Evolutionary conservation across 2,329 filamentous ascomycete species (phyloP), one percentile per base, ranked within the genome.

Genomic region (Domatiomyces globalis): DNA sequence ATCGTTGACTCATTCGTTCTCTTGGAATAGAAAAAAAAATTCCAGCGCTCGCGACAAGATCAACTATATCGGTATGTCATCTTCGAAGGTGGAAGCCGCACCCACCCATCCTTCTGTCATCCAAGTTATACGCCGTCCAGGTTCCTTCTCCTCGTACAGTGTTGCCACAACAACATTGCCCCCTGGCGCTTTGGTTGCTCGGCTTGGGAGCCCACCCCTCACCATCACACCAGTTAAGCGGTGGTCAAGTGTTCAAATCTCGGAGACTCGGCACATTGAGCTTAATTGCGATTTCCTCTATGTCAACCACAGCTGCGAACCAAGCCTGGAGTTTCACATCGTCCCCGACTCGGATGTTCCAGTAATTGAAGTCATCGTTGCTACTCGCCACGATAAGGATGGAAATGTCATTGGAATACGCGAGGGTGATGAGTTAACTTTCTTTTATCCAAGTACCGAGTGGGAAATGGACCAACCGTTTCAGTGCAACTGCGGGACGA

Each of bases 231-330:
- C 44, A 3, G 39, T 39, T 2, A 56, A 58, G 47, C 54, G 54
- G 27, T 59, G 54, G 51, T 59, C 57, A 12, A 51, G 48, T 2
- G 76, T 79, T 2, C 75, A 79, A 57, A 71, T 71, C 1, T 69
- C 68, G 1, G 62, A 62, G 19, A 66, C 69, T 50, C 65, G 68
- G 0, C 75, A 79, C 62, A 74, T 79, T 57, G 75, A 79, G 57
- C 69, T 78, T 4, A 77, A 78, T 63, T 73, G 69, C 53, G 76
- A 77, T 56, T 66, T 79, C 9, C 70, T 78, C 20, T 79, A 71
- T 63, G 71, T 74, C 66, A 80, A 79, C 64, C 76, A 79, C 63
- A 74, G 71, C 2, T 79, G 74, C 62, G 63, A 61, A 9, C 77
- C 77, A 0, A 70, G 69, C 2, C 56, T 79, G 12, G 69, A 76